phyloP scores from a whole-genome alignment of 139 green algal species.

The Diplosphaera chodatii region DNA sequence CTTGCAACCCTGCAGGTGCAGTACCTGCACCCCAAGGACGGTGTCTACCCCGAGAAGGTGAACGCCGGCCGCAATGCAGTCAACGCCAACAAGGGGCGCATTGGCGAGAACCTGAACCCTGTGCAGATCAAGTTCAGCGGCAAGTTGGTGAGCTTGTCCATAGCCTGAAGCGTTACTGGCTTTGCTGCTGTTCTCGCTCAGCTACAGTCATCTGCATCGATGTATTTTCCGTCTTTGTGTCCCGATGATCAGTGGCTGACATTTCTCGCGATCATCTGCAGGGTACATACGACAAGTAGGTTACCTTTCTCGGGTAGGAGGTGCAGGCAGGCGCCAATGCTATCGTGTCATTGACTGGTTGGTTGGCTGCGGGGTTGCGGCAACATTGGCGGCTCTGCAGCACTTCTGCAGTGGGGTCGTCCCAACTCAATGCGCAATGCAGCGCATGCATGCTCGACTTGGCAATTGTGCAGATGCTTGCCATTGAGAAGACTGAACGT shows the following conservation, averaged over 20 bases:
- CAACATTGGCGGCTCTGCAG: too few species aligned
- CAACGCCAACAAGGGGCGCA: slow-evolving; percentile 89
- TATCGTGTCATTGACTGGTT: too few species aligned
- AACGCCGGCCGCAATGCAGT: slow-evolving; percentile 81
- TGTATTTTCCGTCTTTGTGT: too few species aligned
- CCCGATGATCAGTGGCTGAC: too few species aligned
- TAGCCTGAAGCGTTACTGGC: neutral
- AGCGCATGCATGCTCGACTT: neutral
- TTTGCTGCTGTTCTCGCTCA: neutral
- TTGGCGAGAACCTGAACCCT: slow-evolving; percentile 93
- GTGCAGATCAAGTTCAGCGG: slow-evolving; percentile 87
- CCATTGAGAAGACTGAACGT: neutral
- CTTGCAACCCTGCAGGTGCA: slow-evolving; percentile 67
- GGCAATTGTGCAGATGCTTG: neutral
- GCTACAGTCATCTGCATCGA: too few species aligned
- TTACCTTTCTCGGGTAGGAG: too few species aligned
- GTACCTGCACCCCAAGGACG: slow-evolving; percentile 98
- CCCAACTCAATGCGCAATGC: too few species aligned
- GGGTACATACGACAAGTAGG: neutral
- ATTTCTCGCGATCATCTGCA: neutral
- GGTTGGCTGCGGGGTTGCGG: too few species aligned
- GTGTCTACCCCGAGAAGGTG: slow-evolving; percentile 99
- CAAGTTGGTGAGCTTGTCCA: slow-evolving; percentile 56
- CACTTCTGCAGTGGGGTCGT: too few species aligned
- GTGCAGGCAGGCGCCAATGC: too few species aligned